These are phyloP conservation scores for Pyrus betulifolia DNA, from an alignment of 306 rosid species.

Conservation along the genomic window DNA sequence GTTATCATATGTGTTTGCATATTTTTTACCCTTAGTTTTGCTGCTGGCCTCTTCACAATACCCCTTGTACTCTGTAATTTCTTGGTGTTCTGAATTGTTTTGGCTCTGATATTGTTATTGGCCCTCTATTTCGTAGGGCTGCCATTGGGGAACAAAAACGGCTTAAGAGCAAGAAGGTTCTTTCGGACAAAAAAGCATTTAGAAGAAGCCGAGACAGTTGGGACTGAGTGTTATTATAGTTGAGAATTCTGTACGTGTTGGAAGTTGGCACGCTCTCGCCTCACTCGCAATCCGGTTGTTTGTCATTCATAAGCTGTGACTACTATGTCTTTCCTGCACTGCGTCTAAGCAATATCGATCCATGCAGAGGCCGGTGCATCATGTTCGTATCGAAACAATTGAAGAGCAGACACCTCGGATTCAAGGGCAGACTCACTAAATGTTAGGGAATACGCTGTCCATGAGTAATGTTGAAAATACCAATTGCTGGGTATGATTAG, in stretches of 20 bases:
- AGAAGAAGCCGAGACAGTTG: constrained; percentile 80
- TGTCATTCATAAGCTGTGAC: neutral
- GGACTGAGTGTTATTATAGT: constrained; percentile 29
- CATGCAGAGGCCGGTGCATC: neutral
- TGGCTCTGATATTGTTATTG: constrained; percentile 15
- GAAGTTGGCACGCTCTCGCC: neutral
- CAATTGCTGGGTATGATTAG: neutral
- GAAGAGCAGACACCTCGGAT: neutral
- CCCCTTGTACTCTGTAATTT: constrained; percentile 6
- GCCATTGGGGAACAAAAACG: constrained; percentile 89
- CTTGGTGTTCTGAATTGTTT: neutral
- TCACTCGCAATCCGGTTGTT: neutral
- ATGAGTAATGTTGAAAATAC: neutral
- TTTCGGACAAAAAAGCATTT: constrained; percentile 68
- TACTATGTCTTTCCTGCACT: neutral
- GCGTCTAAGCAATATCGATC: neutral
- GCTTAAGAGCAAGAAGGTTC: constrained; percentile 83
- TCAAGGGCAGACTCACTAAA: neutral
- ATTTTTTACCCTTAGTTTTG: neutral
- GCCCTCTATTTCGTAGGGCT: constrained; percentile 47
- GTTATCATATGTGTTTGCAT: neutral
- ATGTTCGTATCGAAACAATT: neutral
- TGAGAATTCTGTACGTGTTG: neutral
- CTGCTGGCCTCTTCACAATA: neutral
- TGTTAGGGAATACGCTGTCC: neutral